phyloP scores from a whole-genome alignment of 495 filamentous ascomycete genomes.

The Ramalina intermedia region DNA sequence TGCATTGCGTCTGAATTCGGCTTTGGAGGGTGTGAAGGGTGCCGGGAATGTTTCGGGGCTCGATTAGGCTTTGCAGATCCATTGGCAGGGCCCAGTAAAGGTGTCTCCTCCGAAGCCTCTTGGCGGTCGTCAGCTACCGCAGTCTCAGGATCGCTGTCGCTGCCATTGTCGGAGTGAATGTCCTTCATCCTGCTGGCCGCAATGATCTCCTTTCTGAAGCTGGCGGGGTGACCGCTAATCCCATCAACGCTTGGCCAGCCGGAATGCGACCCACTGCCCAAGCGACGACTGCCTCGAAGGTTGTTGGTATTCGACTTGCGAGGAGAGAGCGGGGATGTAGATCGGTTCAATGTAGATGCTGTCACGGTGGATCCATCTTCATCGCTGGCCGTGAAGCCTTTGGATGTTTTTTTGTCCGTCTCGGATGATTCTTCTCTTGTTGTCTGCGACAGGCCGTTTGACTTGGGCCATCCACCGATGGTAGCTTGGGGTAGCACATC shows the following conservation, averaged over 20 bases:
- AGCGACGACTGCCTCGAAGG: conserved; percentile 34
- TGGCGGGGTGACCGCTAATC: conserved; percentile 76
- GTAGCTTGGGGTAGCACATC: conserved; percentile 29
- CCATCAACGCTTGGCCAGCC: conserved; percentile 48
- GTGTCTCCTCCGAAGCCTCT: conserved; percentile 29
- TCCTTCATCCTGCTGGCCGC: conserved; percentile 47
- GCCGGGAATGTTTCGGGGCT: neutral
- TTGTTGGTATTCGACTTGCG: conserved; percentile 19
- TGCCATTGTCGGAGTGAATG: conserved; percentile 39
- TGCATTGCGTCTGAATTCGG: conserved; percentile 4
- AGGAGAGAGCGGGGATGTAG: conserved; percentile 17
- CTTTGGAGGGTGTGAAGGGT: neutral
- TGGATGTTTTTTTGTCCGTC: conserved; percentile 6
- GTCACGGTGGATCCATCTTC: conserved; percentile 20
- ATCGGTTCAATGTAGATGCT: conserved; percentile 11
- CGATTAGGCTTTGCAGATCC: conserved; percentile 7
- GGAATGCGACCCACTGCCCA: conserved; percentile 37
- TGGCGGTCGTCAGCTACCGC: conserved; percentile 26
- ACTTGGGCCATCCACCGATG: conserved; percentile 20
- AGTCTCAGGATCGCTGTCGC: conserved; percentile 34
- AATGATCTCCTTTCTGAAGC: conserved; percentile 83
- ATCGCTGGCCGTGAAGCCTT: conserved; percentile 5
- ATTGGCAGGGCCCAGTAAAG: conserved; percentile 22
- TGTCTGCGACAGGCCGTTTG: conserved; percentile 29
- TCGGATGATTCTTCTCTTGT: conserved; percentile 24